Conservation (phyloP, 345 rosid species). For the Carallia pectinifolia region DNA sequence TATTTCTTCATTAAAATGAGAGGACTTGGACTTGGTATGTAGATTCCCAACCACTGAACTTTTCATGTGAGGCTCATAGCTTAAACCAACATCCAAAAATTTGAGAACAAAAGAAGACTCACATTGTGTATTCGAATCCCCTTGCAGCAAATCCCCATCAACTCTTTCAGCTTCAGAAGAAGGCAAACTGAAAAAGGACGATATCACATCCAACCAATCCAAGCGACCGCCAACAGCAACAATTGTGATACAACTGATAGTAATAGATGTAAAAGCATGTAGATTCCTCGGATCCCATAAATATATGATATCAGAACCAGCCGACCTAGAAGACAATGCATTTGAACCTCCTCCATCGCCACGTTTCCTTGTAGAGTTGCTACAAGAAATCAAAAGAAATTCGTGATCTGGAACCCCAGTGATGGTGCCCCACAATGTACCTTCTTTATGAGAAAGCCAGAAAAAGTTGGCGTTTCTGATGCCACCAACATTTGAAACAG, state of each 20-base stretch:
- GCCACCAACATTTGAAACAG: constrained; percentile 76
- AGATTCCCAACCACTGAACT: constrained; percentile 22
- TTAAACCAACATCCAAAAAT: constrained; percentile 80
- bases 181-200: constrained; percentile 62
- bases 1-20: constrained; percentile 33
- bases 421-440: constrained; percentile 68
- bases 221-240: constrained; percentile 88
- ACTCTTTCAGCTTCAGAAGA: constrained; percentile 35
- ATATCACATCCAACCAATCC: constrained; percentile 79
- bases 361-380: constrained; percentile 77
- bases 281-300: constrained; percentile 53
- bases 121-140: constrained; percentile 33
- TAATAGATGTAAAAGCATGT: constrained; percentile 52
- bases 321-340: constrained; percentile 73
- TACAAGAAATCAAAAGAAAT: constrained; percentile 74
- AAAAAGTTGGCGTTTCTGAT: constrained; percentile 55
- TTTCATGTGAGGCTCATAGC: constrained; percentile 74
- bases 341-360: constrained; percentile 97
- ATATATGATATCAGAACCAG: constrained; percentile 78
- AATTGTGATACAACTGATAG: constrained; percentile 72
- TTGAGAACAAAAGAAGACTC: constrained; percentile 61
- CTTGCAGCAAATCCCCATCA: constrained; percentile 27
- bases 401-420: constrained; percentile 54
- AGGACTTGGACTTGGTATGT: constrained; percentile 24
- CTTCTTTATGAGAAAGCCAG: constrained; percentile 86